Base-by-base conservation (phyloP, 2,329 filamentous ascomycete genomes). In the Hypoxylon sp. region DNA sequence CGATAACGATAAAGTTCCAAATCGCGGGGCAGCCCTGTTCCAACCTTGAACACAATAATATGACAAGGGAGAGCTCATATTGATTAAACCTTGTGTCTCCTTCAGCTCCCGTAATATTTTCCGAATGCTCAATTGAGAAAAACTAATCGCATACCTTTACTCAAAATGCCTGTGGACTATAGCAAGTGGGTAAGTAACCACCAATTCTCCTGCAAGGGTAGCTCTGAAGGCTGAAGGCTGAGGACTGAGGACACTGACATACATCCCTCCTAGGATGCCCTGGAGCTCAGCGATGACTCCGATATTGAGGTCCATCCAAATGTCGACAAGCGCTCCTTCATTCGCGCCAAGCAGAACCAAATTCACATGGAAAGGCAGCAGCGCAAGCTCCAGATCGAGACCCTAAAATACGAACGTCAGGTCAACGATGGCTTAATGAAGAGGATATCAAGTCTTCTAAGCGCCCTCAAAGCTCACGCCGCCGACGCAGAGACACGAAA, bases 241-340 rank as follows among this genome's bases (percentile, higher is more conserved):
- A 26, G 29, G 6, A 31, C 29, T 31, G 29, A 31, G 29, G 68
- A 55, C 22, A 69, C 67, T 60, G 46, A 65, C 58, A 59, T 63
- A 17, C 24, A n/a, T 50, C 37, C 47, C n/a, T 35, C 59, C 29
- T 67, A 93, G 91, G 92, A 98, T 80, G 91, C 92, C 66, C 88
- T 99, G 78, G 96, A 99, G 89, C 90, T 99, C 78, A 97, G 94
- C 77, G 96, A 99, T 82, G 96, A 99, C 82, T 98, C 94, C 57
- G 96, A 99, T 78, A 91, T 99, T 76, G 96, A 99, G 83, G 96
- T 98, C 57, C 96, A 99, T 81, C 96, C 96, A 67, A 99, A 99
- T 79, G 96, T 99, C 79, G 96, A 99, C 84, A 99, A 99, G 82
- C 90, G 92, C 57, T 98, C 95, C 68, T 99, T 99, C 82, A 99